Base-by-base conservation (phyloP, 1,284 basidiomycete species). In the Ceratobasidium theobromae region DNA sequence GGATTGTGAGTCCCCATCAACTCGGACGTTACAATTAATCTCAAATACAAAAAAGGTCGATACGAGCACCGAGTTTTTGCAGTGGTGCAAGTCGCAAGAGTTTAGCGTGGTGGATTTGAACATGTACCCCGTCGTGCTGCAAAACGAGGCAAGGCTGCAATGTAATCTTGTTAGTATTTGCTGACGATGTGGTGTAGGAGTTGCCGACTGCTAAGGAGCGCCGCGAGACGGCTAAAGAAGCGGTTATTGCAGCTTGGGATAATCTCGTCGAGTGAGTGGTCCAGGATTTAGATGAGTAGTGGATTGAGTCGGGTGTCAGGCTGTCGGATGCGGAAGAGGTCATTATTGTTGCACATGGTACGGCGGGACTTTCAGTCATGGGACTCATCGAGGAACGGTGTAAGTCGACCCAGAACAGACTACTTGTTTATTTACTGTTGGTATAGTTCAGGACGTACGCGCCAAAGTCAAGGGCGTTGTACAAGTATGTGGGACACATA, bases 231-330 rank as follows among this genome's bases (percentile, higher is more conserved):
- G 80, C 81, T 18, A 81, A 78, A 45, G 84, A 89, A 30, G 77
- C 94, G 23, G 75, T 95, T 68, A 80, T 82, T 5, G 96, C 96
- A 73, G 75, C 98, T 2, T 99, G 96, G 96, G 95, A 98, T 76
- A 96, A 98, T 74, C 93, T 94, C 71, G 81, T 97, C 65, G 84
- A 91, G 93, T 94, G 70, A 54, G 77, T 83, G 68, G 18, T 11
- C 38, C 43, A 32, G 32, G 25, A 30, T 6, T 9, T 28, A 67
- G 21, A 62, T 11, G 18, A 8, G 9, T 49, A 25, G 5, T 23
- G 41, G 18, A 41, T n/a, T 3, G 9, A 18, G 4, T 70, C 94
- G 91, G 69, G 77, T 94, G 66, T 88, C 87, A 94, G 91, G 69
- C 77, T 94, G 66, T 88, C 87, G 2, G 80, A 81, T 41, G 88